These are phyloP conservation scores for Clarireedia paspali DNA, from an alignment of 2,329 filamentous ascomycete species.

Conservation along the genomic window DNA sequence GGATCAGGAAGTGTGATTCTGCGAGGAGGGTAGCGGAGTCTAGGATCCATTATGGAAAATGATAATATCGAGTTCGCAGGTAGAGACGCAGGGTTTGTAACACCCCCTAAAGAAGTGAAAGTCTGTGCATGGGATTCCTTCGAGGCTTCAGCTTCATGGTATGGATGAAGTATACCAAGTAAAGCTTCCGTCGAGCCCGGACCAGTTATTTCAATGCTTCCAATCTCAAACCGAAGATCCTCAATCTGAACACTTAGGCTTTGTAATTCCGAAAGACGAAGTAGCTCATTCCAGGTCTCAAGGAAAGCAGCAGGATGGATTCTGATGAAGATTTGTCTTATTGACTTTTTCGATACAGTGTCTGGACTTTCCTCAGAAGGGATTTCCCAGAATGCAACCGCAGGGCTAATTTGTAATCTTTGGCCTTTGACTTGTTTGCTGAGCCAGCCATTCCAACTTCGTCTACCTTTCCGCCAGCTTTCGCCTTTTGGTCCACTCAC, in stretches of 20 bases:
- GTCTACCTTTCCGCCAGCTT: conserved; percentile 62
- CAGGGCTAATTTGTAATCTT: conserved; percentile 58
- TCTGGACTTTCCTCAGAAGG: conserved; percentile 12
- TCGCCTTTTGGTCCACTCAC: conserved; percentile 56
- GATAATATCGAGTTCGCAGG: conserved; percentile 62
- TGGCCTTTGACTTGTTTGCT: conserved; percentile 46
- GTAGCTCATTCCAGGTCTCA: conserved; percentile 54
- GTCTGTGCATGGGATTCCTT: conserved; percentile 37
- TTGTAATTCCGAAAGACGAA: conserved; percentile 50
- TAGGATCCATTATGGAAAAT: conserved; percentile 72
- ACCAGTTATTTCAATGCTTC: conserved; percentile 61
- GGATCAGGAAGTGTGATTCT: conserved; percentile 36
- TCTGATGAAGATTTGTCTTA: conserved; percentile 54
- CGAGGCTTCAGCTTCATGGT: conserved; percentile 29
- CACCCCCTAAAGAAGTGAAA: conserved; percentile 45
- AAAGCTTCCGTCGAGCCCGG: conserved; percentile 76
- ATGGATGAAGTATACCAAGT: conserved; percentile 56
- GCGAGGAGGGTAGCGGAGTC: conserved; percentile 68
- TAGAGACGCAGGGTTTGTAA: conserved; percentile 62
- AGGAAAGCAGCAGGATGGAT: conserved; percentile 76
- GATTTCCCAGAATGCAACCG: conserved; percentile 66
- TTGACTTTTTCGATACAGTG: conserved; percentile 31
- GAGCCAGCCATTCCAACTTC: conserved; percentile 50
- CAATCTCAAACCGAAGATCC: conserved; percentile 64
- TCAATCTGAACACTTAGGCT: conserved; percentile 55